Base-by-base conservation (phyloP, 345 rosid species). In the Syzygium jambos region DNA sequence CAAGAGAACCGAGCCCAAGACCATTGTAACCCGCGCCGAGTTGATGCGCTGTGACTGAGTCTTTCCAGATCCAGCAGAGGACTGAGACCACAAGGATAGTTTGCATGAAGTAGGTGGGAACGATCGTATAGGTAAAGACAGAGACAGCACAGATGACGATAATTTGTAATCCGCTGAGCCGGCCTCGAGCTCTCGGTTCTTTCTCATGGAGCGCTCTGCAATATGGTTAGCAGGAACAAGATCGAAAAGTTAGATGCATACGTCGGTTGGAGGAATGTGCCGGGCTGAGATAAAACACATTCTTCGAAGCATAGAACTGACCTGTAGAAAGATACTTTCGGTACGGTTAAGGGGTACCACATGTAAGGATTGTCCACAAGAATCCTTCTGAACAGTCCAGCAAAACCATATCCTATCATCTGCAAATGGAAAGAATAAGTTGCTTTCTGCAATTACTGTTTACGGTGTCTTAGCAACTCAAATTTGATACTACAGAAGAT, bases 311-410 rank as follows among this genome's bases (percentile, higher is more conserved):
- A 63, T n/a, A 49, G 49, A 38, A 10, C 85, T 4, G 17, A 89
- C 88, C 91, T 87, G 87, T 91, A 92, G 73, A 93, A 90, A 68
- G 95, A 92, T 84, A 92, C 94, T 88, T 93, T 92, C 52, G 90
- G 92, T 54, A 94, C 91, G 90, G 91, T 91, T 41, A 89, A 65
- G 49, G 96, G 96, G 95, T 95, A 94, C 94, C 96, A 93, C 94
- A 94, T 92, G 91, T 91, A 91, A 11, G 93, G 94, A 52, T 92
- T 91, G 59, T 94, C 95, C 41, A 94, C 95, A 2, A 94, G 88
- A 85, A 85, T 87, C 61, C 88, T 92, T 34, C 94, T 91, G 93
- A 92, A 94, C 85, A 94, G 52, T 30, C 95, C 94, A 22, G 94
- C 94, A 93, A 94, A 92, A 22, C 96, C 96, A 55, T 93, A 93